phyloP scores from a whole-genome alignment of 148 eudicot genomes.

The Drosera capensis region DNA sequence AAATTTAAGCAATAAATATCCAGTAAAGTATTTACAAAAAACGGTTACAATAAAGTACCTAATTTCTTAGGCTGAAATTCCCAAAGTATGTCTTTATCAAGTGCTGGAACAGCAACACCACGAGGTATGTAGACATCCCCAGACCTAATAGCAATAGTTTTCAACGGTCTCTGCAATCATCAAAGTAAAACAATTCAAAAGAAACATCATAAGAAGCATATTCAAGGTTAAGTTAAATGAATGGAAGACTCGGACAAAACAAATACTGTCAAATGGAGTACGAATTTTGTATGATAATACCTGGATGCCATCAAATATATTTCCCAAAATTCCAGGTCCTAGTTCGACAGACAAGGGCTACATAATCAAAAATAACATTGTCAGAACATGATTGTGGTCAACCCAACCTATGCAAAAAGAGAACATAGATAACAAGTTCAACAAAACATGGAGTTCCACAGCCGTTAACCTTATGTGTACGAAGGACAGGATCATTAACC shows the following conservation, averaged over 20 bases:
- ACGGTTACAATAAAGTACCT: slow-evolving; percentile 23
- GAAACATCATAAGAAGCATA: background rate
- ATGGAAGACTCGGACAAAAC: background rate
- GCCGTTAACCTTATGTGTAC: slow-evolving; percentile 99
- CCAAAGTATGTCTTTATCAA: slow-evolving; percentile 89
- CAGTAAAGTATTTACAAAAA: slow-evolving; percentile 1
- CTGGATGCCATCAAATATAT: slow-evolving; percentile 98
- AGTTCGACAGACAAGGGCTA: slow-evolving; percentile 94
- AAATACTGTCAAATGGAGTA: background rate
- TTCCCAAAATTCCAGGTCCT: slow-evolving; percentile 94
- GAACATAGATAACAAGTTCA: background rate
- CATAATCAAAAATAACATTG: background rate
- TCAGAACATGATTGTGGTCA: background rate
- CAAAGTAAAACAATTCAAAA: background rate
- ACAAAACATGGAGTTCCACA: background rate
- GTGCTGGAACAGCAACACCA: slow-evolving; percentile 91
- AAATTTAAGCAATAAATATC: background rate
- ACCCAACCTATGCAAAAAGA: background rate
- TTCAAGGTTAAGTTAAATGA: too few species aligned
- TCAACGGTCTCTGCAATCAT: slow-evolving; percentile 72
- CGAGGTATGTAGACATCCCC: slow-evolving; percentile 99
- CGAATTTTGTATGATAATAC: slow-evolving; percentile 14
- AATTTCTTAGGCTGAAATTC: slow-evolving; percentile 84
- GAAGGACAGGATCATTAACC: slow-evolving; percentile 94
- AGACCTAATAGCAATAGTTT: slow-evolving; percentile 77